phyloP scores from a whole-genome alignment of 2,329 filamentous ascomycete species.

The Herpotrichia juniperi region DNA sequence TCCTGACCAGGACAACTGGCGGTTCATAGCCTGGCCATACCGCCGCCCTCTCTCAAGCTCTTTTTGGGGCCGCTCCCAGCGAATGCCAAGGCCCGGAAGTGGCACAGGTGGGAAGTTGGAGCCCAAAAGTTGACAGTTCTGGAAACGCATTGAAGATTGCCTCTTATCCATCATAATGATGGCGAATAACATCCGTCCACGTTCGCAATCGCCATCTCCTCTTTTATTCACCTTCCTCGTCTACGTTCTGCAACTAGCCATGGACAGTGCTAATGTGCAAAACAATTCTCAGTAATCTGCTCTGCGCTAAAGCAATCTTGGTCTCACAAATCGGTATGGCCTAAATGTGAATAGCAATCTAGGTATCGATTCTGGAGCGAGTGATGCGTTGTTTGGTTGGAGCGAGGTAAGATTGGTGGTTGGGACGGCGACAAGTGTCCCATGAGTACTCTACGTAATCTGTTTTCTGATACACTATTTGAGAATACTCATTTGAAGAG shows the following conservation, averaged over 20 bases:
- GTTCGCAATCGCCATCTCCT: slow-evolving; percentile 1
- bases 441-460: too few relatives aligned
- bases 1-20: not conserved
- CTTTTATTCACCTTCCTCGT: too few relatives aligned
- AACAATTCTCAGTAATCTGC: slow-evolving; percentile 39
- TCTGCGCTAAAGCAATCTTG: slow-evolving; percentile 44
- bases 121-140: slow-evolving; percentile 38
- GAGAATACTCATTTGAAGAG: too few relatives aligned
- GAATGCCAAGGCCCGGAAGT: slow-evolving; percentile 37
- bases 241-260: too few relatives aligned
- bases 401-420: slow-evolving; percentile 36
- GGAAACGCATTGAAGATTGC: slow-evolving; percentile 33
- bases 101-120: slow-evolving; percentile 49
- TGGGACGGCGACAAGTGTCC: slow-evolving; percentile 40
- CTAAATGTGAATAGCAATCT: slow-evolving; percentile 51
- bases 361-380: slow-evolving; percentile 47
- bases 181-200: slow-evolving; percentile 50
- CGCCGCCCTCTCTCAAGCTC: not conserved
- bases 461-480: too few relatives aligned
- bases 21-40: not conserved
- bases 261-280: not conserved
- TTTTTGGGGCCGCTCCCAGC: not conserved
- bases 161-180: slow-evolving; percentile 45
- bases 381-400: slow-evolving; percentile 43
- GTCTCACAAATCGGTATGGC: slow-evolving; percentile 46